These are phyloP conservation scores for Cladophialophora chaetospira DNA, from an alignment of 2,329 filamentous ascomycete species.

Conservation along the genomic window DNA sequence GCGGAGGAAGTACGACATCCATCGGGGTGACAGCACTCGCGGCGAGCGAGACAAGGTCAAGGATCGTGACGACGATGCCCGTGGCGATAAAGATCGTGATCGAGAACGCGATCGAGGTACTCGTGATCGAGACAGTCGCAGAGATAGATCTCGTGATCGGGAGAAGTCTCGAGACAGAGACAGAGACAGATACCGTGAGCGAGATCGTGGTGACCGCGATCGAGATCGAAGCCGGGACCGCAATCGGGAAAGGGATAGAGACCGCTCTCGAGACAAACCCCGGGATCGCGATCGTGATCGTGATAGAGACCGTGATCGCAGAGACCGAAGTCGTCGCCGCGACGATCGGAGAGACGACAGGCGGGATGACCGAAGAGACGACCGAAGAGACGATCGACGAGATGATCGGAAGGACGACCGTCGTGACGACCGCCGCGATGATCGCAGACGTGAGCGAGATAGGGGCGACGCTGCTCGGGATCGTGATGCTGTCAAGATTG, in stretches of 20 bases:
- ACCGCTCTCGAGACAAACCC: background rate
- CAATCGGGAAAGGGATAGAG: constrained; percentile 29
- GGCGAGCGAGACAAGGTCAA: constrained; percentile 16
- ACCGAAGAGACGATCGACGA: constrained; percentile 16
- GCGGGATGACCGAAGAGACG: constrained; percentile 20
- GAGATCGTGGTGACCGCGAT: constrained; percentile 28
- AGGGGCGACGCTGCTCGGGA: constrained; percentile 25
- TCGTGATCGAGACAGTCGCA: constrained; percentile 13
- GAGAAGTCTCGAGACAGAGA: constrained; percentile 28
- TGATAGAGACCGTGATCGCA: constrained; percentile 18
- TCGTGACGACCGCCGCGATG: constrained; percentile 20
- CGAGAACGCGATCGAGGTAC: constrained; percentile 17
- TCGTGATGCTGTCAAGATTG: constrained; percentile 27
- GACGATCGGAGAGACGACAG: constrained; percentile 28
- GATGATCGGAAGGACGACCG: constrained; percentile 16
- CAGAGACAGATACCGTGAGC: constrained; percentile 28
- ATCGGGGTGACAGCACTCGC: constrained; percentile 29
- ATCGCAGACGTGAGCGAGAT: constrained; percentile 22
- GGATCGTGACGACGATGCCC: constrained; percentile 1
- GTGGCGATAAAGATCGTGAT: constrained; percentile 18
- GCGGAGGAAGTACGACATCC: constrained; percentile 33
- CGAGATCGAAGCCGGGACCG: constrained; percentile 27
- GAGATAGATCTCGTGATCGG: constrained; percentile 11
- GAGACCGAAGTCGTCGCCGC: constrained; percentile 11
- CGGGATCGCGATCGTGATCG: constrained; percentile 36